phyloP scores from a whole-genome alignment of 257 asterid species.

The Plantago ovata region DNA sequence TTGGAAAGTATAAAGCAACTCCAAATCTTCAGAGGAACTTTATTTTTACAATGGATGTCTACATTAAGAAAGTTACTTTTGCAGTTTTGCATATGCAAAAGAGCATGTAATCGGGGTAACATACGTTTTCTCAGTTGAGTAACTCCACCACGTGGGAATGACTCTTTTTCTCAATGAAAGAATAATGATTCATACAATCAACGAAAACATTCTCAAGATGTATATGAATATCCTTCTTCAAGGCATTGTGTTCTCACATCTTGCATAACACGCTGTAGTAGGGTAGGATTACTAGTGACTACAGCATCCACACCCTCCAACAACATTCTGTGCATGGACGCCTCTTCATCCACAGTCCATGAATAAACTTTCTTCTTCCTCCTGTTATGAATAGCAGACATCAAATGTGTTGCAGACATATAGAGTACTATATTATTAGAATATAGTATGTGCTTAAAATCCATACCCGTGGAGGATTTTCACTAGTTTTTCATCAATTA shows the following conservation, averaged over 20 bases:
- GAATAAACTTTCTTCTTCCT: constrained; percentile 79
- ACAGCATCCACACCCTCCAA: constrained; percentile 70
- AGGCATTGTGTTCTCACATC: constrained; percentile 52
- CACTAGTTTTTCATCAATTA: constrained; percentile 71
- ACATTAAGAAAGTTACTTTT: no score
- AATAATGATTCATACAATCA: no score
- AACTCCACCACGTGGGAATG: no score
- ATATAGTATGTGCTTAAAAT: neutral
- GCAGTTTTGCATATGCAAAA: no score
- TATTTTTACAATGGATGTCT: no score
- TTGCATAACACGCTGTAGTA: constrained; percentile 73
- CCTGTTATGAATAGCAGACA: constrained; percentile 35
- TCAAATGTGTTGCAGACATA: neutral
- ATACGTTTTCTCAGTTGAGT: no score
- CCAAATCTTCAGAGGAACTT: no score
- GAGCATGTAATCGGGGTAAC: no score
- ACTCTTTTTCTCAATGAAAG: no score
- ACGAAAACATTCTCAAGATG: constrained; percentile 15
- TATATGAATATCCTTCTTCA: constrained; percentile 59
- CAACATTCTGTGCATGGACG: constrained; percentile 65
- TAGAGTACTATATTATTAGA: neutral
- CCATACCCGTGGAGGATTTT: constrained; percentile 70
- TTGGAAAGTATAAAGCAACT: no score
- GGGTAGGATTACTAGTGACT: constrained; percentile 72
- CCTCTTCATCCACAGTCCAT: constrained; percentile 90